Evolutionary conservation across 2,329 filamentous ascomycete species (phyloP), one percentile per base, ranked within the genome.

Genomic region (Epicoccum sorghinum): DNA sequence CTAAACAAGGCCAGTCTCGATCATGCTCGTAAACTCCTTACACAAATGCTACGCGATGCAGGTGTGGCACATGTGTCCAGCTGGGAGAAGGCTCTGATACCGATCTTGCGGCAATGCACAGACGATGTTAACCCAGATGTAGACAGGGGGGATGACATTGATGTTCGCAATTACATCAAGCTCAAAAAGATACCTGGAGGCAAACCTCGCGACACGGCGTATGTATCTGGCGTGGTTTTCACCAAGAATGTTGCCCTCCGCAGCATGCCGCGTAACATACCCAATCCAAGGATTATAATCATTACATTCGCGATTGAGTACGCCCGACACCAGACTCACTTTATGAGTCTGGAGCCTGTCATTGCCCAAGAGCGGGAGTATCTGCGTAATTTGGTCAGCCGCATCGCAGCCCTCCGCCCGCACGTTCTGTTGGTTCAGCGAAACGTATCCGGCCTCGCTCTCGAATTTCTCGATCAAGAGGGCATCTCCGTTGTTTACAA

Each of bases 281-380:
- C 83, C 10, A 88, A 90, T 49, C 95, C 95, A 3, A 87, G 91
- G 29, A 95, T 99, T 57, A 83, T 96, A 43, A 91, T 99, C 60
- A 88, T 99, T 52, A 93, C 92, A 0, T 99, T 99, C 69, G 88
- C 95, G 0, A 91, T 99, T 53, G 95, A 99, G 71, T 99, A 99
- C 73, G 91, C 96, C 54, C 86, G 95, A 35, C 92, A 97, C 64
- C 88, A 93, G 69, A 85, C 91, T 59, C 93, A 98, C 72, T 98
- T 99, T 72, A 97, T 99, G 93, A 99, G 95, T 66, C 79, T 99
- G 44, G 92, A 98, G 66, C 93, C 93, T 35, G 92, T 99, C 51
- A 96, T 99, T 65, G 90, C 93, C 50, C 95, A 99, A 73, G 96
- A 99, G 76, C 89, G 90, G 62, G 95, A 99, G 69, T 99, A 95